Base-by-base conservation (phyloP, 2,329 filamentous ascomycete genomes). In the Aspergillus proliferans region DNA sequence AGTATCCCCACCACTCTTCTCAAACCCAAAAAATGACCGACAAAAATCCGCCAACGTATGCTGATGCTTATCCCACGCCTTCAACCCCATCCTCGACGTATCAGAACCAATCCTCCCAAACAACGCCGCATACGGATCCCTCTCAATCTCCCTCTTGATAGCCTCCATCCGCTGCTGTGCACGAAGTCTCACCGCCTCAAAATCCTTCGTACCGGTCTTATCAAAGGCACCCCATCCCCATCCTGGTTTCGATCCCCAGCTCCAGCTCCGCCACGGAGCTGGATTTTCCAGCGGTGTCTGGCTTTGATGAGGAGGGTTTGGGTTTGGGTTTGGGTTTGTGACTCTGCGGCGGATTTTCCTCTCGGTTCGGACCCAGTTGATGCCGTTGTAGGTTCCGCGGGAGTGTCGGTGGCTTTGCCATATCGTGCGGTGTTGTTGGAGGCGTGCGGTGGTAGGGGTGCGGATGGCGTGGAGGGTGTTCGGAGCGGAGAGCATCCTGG, bases 71-170 rank as follows among this genome's bases (percentile, higher is more conserved):
- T 49, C 47, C 8, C 53, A 49, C 21, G 52, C 48, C 38, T 15
- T 14, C 34, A 36, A 21, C 10, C 26, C 10, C 26, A 12, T 30
- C 9, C 46, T 49, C 15, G 64, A 55, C 4, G 59, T 60, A 40
- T 21, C 9, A 22, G 15, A 21, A 7, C 9, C 38, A 9, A 61
- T 52, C 43, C 60, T 64, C 12, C 71, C 71, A 53, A 74, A 74
- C 3, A 74, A 41, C 26, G 65, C 65, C n/a, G 55, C 55, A 50
- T 69, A 71, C 5, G 72, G 70, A 56, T 74, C 69, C 14, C 52
- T 54, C 34, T 70, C 63, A 18, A 73, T 58, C 14, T 58, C 55
- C 36, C 58, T 66, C 55, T 63, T 65, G 42, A 73, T 58, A 42
- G 64, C 56, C 14, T 68, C 60, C 52, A 72, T 69, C 59, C 70